A percentile compares a stretch with the other conserved stretches of the same genome.
These are phyloP conservation scores for Botrytis fragariae DNA, from an alignment of 2,329 filamentous ascomycete genomes.

Conservation along the genomic window DNA sequence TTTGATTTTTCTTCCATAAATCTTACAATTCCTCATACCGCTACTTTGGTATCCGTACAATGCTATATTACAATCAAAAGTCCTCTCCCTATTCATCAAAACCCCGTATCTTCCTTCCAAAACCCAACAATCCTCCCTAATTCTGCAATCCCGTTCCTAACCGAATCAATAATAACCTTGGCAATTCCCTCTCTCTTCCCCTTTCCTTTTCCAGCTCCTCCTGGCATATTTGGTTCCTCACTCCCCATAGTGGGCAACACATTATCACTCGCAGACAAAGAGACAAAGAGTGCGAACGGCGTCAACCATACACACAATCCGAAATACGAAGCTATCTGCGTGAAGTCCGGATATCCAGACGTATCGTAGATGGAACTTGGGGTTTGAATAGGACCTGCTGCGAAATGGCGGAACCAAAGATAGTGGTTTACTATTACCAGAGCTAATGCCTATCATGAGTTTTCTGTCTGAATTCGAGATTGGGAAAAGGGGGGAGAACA, in stretches of 20 bases:
- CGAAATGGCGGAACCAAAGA: conserved; percentile 94
- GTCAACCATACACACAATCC: conserved; percentile 96
- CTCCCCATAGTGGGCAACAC: conserved; percentile 89
- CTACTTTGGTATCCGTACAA: not conserved
- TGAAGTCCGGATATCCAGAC: conserved; percentile 72
- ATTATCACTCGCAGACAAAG: conserved; percentile 89
- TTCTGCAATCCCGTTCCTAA: conserved; percentile 51
- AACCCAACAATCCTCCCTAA: conserved; percentile 33
- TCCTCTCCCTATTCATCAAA: conserved; percentile 26
- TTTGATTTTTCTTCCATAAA: not conserved
- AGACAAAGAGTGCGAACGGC: conserved; percentile 93
- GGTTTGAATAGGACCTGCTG: conserved; percentile 57
- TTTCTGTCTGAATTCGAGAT: not conserved
- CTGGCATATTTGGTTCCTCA: conserved; percentile 50
- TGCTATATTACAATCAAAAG: conserved; percentile 16
- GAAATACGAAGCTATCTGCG: conserved; percentile 94
- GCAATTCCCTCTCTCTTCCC: conserved; percentile 62
- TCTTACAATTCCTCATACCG: conserved; percentile 5
- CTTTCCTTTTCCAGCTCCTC: conserved; percentile 43
- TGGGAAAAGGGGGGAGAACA: conserved; percentile 32
- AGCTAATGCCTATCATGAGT: conserved; percentile 46
- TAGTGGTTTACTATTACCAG: conserved; percentile 90
- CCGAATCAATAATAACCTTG: conserved; percentile 61
- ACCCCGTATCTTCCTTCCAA: conserved; percentile 34
- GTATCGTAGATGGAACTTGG: conserved; percentile 63